Conservation (phyloP, 805 yeast species). For the Cyberlindnera saturnus region DNA sequence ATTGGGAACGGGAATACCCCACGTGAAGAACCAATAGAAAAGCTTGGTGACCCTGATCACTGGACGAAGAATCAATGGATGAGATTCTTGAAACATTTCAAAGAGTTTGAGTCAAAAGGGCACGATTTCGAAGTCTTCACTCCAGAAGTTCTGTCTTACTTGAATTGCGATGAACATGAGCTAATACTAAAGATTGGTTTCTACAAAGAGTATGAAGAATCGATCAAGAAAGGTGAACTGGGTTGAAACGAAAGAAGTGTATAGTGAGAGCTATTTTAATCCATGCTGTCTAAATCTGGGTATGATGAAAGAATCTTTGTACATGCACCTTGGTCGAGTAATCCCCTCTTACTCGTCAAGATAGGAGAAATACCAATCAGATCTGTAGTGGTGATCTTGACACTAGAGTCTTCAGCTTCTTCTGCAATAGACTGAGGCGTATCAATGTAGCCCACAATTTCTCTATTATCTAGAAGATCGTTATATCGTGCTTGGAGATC, state of each 20-base stretch:
- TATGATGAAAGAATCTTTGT: not conserved
- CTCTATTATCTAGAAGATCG: not conserved
- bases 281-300: not conserved
- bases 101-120: slow-evolving; percentile 1
- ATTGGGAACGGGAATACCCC: too few species aligned
- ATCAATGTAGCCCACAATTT: too few species aligned
- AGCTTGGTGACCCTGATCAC: slow-evolving; percentile 8
- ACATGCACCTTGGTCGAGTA: not conserved
- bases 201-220: slow-evolving; percentile 6
- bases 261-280: not conserved
- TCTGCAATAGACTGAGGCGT: too few species aligned
- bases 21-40: not conserved
- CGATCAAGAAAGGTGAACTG: not conserved
- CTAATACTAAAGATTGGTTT: slow-evolving; percentile 17
- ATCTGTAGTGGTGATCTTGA: too few species aligned
- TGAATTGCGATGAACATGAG: slow-evolving; percentile 19
- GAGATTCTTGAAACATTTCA: slow-evolving; percentile 9
- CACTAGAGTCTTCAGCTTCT: too few species aligned
- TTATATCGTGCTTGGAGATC: not conserved
- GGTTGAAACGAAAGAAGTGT: not conserved
- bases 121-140: slow-evolving; percentile 14
- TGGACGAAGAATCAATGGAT: slow-evolving; percentile 17
- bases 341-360: too few species aligned
- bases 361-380: too few species aligned
- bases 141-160: slow-evolving; percentile 3